Evolutionary conservation across 2,329 filamentous ascomycete species (phyloP), one percentile per base, ranked within the genome.

Genomic region (Diaporthe citri): DNA sequence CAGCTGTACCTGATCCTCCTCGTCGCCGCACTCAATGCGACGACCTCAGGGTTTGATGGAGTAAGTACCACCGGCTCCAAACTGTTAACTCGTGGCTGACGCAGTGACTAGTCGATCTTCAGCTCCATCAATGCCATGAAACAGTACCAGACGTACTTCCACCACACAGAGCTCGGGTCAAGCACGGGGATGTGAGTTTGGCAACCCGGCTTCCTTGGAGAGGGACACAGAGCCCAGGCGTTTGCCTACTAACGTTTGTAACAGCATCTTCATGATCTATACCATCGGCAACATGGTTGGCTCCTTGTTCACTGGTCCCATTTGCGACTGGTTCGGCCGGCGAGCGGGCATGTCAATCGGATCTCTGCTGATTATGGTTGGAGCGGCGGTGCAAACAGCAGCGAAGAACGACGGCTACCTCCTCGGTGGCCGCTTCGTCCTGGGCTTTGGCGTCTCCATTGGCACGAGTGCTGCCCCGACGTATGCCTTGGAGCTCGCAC

Each of bases 391-490:
- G 56, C 80, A 81, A 71, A 85, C 81, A 6, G 79, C 81, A 20
- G 82, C 85, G 2, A 81, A 80, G 7, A 81, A 78, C 43, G 82
- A 84, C 56, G 80, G 80, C 20, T 84, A 85, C 62, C 85, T 87
- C n/a, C 82, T 87, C 52, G 84, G 85, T 9, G 89, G 88, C 3
- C 86, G 89, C 34, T 90, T 91, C 77, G 80, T 91, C 5, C 86
- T 91, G 0, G 90, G 90, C 25, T 90, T 91, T 71, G 85, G 85
- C 22, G 84, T 86, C 8, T 82, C 83, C 17, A 85, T 85, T 70
- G 83, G 82, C 31, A 84, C 82, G 0, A 83, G 84, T 1, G 82
- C 83, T 6, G 84, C 84, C 6, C 84, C 84, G 2, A 84, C 82
- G 0, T 86, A 85, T 64, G 84, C 85, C 8, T 80, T 84, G 13